phyloP scores from a whole-genome alignment of 768 basidiomycete genomes.

The Podaxis sp. region DNA sequence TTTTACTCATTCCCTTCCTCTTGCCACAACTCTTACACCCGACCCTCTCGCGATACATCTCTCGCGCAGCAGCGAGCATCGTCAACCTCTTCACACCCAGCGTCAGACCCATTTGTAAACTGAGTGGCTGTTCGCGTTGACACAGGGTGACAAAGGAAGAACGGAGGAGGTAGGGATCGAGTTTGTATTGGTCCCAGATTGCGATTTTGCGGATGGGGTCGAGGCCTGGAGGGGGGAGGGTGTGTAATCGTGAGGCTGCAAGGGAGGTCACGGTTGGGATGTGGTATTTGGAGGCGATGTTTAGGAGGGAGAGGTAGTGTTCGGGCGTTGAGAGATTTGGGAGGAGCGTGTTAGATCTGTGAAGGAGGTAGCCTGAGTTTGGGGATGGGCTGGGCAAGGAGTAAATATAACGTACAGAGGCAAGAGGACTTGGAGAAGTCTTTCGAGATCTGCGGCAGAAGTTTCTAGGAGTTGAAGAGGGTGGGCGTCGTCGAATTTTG shows the following conservation, averaged over 20 bases:
- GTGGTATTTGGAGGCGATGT: conserved; percentile 12
- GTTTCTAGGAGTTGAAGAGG: conserved; percentile 34
- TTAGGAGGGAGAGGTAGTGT: conserved; percentile 11
- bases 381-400: neutral
- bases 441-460: conserved; percentile 4
- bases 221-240: conserved; percentile 20
- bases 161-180: conserved; percentile 27
- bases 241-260: conserved; percentile 18
- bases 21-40: conserved; percentile 23
- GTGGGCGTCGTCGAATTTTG: conserved; percentile 26
- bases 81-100: conserved; percentile 33
- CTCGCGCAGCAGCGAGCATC: conserved; percentile 30
- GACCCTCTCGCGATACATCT: conserved; percentile 28
- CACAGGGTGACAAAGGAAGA: conserved; percentile 28
- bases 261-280: conserved; percentile 9
- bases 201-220: conserved; percentile 33
- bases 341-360: neutral
- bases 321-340: conserved; percentile 3
- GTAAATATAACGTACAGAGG: neutral
- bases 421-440: conserved; percentile 5
- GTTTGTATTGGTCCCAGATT: conserved; percentile 34
- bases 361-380: neutral
- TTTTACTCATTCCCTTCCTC: conserved; percentile 20
- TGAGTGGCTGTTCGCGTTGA: conserved; percentile 30
- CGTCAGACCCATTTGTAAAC: conserved; percentile 30